Evolutionary conservation across 1,284 basidiomycete genomes (phyloP).

Genomic region (Rhizoctonia solani): DNA sequence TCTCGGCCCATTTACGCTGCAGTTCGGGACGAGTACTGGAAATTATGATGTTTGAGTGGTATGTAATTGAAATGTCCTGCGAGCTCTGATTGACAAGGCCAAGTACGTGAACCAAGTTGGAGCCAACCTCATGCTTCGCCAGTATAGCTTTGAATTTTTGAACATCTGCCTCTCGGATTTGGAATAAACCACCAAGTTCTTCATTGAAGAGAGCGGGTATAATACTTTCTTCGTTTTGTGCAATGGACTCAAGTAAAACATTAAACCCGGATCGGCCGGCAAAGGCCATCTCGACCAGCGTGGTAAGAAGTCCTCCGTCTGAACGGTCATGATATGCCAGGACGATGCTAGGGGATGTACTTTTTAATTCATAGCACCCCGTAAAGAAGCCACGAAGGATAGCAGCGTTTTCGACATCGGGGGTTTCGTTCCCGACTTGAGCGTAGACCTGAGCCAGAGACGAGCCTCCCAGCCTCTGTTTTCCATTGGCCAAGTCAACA

Average conservation of each 20-base stretch:
- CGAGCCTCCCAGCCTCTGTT: slow-evolving; percentile 90
- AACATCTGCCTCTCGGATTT: slow-evolving; percentile 72
- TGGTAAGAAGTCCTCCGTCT: slow-evolving; percentile 92
- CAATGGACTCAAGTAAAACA: slow-evolving; percentile 66
- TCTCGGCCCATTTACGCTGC: slow-evolving; percentile 91
- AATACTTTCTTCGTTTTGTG: slow-evolving; percentile 52
- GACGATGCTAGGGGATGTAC: slow-evolving; percentile 64
- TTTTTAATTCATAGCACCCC: slow-evolving; percentile 71
- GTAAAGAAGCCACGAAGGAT: slow-evolving; percentile 82
- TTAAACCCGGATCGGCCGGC: slow-evolving; percentile 84
- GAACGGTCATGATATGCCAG: slow-evolving; percentile 98
- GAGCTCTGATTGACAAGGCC: slow-evolving; percentile 64
- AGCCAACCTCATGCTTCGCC: slow-evolving; percentile 70
- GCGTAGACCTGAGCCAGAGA: slow-evolving; percentile 95
- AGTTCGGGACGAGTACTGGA: slow-evolving; percentile 68
- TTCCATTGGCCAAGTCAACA: slow-evolving; percentile 86
- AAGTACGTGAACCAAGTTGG: slow-evolving; percentile 71
- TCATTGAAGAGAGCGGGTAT: slow-evolving; percentile 89
- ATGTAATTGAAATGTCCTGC: slow-evolving; percentile 60
- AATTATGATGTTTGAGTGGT: slow-evolving; percentile 61
- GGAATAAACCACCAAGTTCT: slow-evolving; percentile 92
- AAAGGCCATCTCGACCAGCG: slow-evolving; percentile 95
- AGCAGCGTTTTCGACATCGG: slow-evolving; percentile 83
- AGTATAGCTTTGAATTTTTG: slow-evolving; percentile 65
- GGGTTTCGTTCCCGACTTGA: slow-evolving; percentile 84